Percentiles rank a stretch among this genome's conserved stretches.
Conservation (phyloP, 495 filamentous ascomycete species). For the Trichocladium antarcticum region DNA sequence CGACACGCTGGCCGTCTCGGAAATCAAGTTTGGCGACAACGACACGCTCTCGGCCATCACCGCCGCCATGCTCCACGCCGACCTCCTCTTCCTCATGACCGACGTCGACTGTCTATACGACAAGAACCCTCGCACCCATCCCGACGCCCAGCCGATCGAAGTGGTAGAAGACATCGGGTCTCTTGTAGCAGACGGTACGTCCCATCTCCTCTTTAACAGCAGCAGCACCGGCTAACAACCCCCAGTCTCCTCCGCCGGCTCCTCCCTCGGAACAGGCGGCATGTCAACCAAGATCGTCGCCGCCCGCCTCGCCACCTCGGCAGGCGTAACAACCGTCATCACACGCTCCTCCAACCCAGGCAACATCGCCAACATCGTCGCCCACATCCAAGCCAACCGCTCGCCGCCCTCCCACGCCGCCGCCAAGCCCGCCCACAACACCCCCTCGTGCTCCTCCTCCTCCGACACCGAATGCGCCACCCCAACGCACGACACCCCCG, state of each 20-base stretch:
- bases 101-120: constrained; percentile 97
- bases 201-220: background rate
- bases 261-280: constrained; percentile 83
- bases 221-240: background rate
- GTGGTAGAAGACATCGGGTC: constrained; percentile 80
- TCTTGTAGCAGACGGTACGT: constrained; percentile 67
- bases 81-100: constrained; percentile 97
- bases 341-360: constrained; percentile 82
- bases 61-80: constrained; percentile 91
- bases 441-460: constrained; percentile 5
- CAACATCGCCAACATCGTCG: constrained; percentile 82
- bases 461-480: constrained; percentile 22
- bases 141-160: constrained; percentile 80
- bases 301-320: constrained; percentile 83
- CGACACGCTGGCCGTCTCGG: constrained; percentile 88
- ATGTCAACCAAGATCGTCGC: constrained; percentile 98
- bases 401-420: constrained; percentile 20
- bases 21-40: constrained; percentile 99
- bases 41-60: constrained; percentile 95
- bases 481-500: constrained; percentile 27
- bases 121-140: constrained; percentile 76
- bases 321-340: constrained; percentile 91
- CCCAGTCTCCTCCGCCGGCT: constrained; percentile 74
- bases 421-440: constrained; percentile 13
- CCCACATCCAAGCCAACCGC: constrained; percentile 57